A percentile compares a stretch with the other conserved stretches of the same genome.
Evolutionary conservation across 75 land plant species (phyloP).

Genomic region (Pinus albicaulis): DNA sequence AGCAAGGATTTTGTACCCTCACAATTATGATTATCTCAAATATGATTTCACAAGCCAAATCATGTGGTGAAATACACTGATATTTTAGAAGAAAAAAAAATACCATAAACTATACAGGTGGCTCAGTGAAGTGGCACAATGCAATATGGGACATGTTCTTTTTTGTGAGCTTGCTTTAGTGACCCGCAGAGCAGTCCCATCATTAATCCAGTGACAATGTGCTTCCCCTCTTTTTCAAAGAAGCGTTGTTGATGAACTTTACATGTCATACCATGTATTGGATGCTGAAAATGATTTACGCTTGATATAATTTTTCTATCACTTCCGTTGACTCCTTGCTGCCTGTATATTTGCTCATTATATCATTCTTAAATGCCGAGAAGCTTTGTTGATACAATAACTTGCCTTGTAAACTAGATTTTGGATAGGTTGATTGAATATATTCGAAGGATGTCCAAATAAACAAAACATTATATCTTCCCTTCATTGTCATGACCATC

Average conservation of each 20-base stretch:
- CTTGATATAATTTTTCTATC: background rate
- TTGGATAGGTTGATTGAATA: background rate
- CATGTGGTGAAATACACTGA: no score
- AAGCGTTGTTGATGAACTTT: background rate
- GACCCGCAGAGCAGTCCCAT: background rate
- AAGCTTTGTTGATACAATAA: background rate
- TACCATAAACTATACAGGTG: no score
- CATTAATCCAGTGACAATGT: slow-evolving; percentile 1
- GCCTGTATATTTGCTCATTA: background rate
- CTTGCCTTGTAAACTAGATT: background rate
- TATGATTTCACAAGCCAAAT: no score
- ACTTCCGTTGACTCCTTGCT: background rate
- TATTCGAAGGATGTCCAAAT: background rate
- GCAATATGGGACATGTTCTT: background rate
- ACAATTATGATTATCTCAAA: no score
- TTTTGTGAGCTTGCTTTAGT: background rate
- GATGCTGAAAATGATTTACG: background rate
- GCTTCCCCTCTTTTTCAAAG: slow-evolving; percentile 3
- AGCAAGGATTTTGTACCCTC: no score
- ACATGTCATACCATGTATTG: background rate
- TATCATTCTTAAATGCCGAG: background rate
- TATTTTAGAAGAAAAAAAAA: no score
- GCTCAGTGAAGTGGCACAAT: no score
- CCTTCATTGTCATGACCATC: no score
- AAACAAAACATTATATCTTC: no score